Percentiles rank a stretch among this genome's conserved stretches.
These are phyloP conservation scores for Cordyceps sp. DNA, from an alignment of 2,329 filamentous ascomycete genomes.

Conservation along the genomic window DNA sequence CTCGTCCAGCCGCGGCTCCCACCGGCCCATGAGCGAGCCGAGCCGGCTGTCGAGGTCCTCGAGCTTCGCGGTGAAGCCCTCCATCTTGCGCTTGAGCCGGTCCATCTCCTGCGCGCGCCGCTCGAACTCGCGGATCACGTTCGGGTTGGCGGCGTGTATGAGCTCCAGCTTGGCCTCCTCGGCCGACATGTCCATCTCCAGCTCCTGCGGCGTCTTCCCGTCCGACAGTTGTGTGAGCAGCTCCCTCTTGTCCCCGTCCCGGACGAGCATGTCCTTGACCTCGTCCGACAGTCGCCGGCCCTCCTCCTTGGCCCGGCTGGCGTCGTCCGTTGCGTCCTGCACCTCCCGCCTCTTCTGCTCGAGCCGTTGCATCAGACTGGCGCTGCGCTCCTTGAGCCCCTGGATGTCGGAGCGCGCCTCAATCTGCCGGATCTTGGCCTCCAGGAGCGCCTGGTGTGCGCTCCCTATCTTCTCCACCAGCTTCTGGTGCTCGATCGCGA, in stretches of 20 bases:
- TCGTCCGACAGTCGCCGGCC: conserved; percentile 13
- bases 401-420: conserved; percentile 73
- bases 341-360: conserved; percentile 24
- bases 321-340: conserved; percentile 18
- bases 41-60: conserved; percentile 42
- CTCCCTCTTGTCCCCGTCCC: conserved; percentile 20
- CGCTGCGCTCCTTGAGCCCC: conserved; percentile 49
- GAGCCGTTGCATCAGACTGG: conserved; percentile 36
- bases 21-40: conserved; percentile 46
- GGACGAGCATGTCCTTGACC: conserved; percentile 22
- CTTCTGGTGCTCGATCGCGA: conserved; percentile 35
- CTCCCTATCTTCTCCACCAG: conserved; percentile 44
- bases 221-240: conserved; percentile 26
- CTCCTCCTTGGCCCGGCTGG: conserved; percentile 18
- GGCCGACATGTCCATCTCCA: conserved; percentile 58
- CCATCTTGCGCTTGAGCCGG: conserved; percentile 39
- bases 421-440: conserved; percentile 52
- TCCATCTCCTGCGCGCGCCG: conserved; percentile 54
- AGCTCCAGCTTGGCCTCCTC: conserved; percentile 63
- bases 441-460: conserved; percentile 46
- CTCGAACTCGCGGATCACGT: conserved; percentile 64
- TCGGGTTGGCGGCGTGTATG: conserved; percentile 61
- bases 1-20: conserved; percentile 71
- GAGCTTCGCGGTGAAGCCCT: conserved; percentile 36
- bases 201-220: conserved; percentile 39